Base-by-base conservation (phyloP, 768 basidiomycete species). In the Lactarius tabidus region DNA sequence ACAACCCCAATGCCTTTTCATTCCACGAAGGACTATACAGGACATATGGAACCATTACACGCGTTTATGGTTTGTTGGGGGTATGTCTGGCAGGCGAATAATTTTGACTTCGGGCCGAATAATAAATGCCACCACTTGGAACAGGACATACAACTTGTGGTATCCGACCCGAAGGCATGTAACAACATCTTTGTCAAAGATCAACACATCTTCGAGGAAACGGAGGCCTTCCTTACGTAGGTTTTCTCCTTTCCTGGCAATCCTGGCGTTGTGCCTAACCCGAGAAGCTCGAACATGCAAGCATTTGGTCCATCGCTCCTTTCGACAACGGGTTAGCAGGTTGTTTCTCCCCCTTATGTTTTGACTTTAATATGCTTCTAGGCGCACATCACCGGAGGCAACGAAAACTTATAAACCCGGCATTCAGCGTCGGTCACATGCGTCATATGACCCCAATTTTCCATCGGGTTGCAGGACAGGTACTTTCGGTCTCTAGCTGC, bases 371-470 rank as follows among this genome's bases (percentile, higher is more conserved):
- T 17, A n/a, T 18, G 18, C 17, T 5, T 36, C 18, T 4, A 62
- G 61, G 61, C 17, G 38, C 31, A 20, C 51, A 53, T 4, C 63
- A 64, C 28, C 63, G 63, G 8, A 64, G 26, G 43, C 63, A 59
- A 59, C 57, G 63, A 6, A 65, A 65, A 38, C 23, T 65, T 12
- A 15, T 65, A 5, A 69, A 60, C 26, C 62, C 67, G 0, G 71
- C 67, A 23, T 72, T 72, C 62, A 61, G 63, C 18, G 52, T 69
- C 54, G 59, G 60, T 3, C 61, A 71, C 45, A 71, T 71, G 69
- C 70, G 70, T 14, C 1, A 26, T 51, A 66, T 72, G 63, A 53
- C 68, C 2, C 72, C 71, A 3, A 63, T 69, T 1, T 69, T 73
- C 57, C 55, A 69, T 31, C n/a, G 38, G 6, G 64, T 70, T 7